Conservation (phyloP, 192 early-diverging fungal species). For the Backusella psychrophila region DNA sequence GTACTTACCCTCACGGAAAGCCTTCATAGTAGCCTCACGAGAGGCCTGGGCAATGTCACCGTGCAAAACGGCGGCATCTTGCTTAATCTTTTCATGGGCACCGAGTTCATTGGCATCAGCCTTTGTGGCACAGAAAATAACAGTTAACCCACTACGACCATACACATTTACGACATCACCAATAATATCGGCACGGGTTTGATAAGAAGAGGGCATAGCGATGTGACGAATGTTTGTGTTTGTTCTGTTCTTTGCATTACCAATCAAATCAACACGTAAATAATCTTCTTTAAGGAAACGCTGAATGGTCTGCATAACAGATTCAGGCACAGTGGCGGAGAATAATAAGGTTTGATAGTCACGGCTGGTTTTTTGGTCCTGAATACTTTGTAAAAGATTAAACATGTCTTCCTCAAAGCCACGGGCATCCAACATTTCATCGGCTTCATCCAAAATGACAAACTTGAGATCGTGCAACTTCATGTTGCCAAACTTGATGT, state of each 20-base stretch:
- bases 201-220: constrained; percentile 84
- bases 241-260: constrained; percentile 86
- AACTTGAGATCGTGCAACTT: constrained; percentile 60
- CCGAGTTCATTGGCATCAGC: constrained; percentile 82
- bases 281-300: constrained; percentile 58
- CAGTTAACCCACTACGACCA: constrained; percentile 77
- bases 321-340: constrained; percentile 81
- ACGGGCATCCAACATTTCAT: constrained; percentile 81
- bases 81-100: constrained; percentile 72
- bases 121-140: constrained; percentile 97
- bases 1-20: constrained; percentile 85
- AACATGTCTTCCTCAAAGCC: constrained; percentile 86
- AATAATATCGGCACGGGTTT: constrained; percentile 86
- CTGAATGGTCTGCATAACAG: constrained; percentile 69
- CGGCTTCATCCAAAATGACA: constrained; percentile 79
- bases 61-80: constrained; percentile 80
- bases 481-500: constrained; percentile 82
- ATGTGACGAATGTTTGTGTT: constrained; percentile 84
- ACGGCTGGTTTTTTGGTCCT: constrained; percentile 66
- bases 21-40: constrained; percentile 78
- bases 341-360: constrained; percentile 80
- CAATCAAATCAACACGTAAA: constrained; percentile 79
- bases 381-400: constrained; percentile 67
- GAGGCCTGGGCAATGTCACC: constrained; percentile 82
- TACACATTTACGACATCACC: constrained; percentile 94